Percentiles rank a stretch among this genome's conserved stretches.
Evolutionary conservation across 139 green algal genomes (phyloP).

Genomic region (Eudorina sp.): DNA sequence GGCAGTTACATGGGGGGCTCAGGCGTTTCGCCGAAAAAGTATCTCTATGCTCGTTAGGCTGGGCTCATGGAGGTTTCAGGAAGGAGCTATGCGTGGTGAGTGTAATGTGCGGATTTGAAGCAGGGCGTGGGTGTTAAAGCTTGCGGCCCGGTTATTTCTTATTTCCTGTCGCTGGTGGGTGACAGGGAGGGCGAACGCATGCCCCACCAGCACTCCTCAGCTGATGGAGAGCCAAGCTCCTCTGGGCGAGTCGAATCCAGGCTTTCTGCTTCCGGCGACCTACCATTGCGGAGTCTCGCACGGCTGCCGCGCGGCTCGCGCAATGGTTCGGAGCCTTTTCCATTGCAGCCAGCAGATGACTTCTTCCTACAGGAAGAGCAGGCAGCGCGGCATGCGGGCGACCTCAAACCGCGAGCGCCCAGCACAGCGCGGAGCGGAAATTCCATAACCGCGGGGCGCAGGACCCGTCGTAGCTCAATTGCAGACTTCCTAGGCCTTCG

Average conservation of each 20-base stretch:
- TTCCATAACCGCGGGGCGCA: neutral
- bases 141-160: neutral
- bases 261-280: neutral
- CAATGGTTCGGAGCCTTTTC: neutral
- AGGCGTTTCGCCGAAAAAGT: neutral
- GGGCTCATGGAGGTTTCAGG: neutral
- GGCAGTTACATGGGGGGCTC: neutral
- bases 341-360: slow-evolving; percentile 1
- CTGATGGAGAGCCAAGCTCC: neutral
- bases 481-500: neutral
- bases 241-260: neutral
- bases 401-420: neutral
- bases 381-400: no score
- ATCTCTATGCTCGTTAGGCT: neutral
- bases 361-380: slow-evolving; percentile 2
- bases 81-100: slow-evolving; percentile 24
- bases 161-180: neutral
- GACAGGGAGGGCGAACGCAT: slow-evolving; percentile 24
- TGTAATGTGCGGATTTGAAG: no score
- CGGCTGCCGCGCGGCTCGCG: neutral
- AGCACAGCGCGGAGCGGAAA: neutral
- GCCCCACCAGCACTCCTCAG: slow-evolving; percentile 1
- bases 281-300: neutral
- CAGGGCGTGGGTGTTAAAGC: no score
- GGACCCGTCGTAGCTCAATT: neutral